A percentile compares a stretch with the other conserved stretches of the same genome.
Evolutionary conservation across 345 rosid species (phyloP).

Genomic region (Salix koriyanagi): DNA sequence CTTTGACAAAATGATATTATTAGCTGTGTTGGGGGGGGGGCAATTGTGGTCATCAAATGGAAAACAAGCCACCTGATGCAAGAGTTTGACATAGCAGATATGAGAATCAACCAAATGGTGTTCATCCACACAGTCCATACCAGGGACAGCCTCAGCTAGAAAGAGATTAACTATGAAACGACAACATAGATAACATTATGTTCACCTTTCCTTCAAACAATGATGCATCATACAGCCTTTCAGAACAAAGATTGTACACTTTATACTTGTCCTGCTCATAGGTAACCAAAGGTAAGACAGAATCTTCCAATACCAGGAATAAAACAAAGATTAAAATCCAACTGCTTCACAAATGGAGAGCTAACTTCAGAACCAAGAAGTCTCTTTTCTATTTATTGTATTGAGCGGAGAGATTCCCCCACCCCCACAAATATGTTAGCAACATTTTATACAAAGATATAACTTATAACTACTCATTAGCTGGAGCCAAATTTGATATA

Average conservation of each 20-base stretch:
- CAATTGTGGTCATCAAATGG: slow-evolving; percentile 90
- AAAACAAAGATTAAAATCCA: neutral
- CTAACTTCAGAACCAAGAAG: neutral
- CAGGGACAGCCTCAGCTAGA: neutral
- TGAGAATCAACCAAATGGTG: slow-evolving; percentile 1
- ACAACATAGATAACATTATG: neutral
- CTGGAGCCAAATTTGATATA: neutral
- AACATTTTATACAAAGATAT: neutral
- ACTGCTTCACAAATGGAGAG: neutral
- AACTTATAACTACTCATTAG: neutral
- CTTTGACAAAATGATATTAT: slow-evolving; percentile 74
- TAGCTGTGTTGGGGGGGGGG: slow-evolving; percentile 86
- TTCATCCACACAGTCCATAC: neutral
- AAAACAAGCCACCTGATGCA: slow-evolving; percentile 76
- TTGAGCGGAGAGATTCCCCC: neutral
- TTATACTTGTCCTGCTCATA: slow-evolving; percentile 70
- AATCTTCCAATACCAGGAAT: neutral
- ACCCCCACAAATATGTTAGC: neutral
- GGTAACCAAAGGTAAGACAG: slow-evolving; percentile 1
- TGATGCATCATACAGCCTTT: slow-evolving; percentile 87
- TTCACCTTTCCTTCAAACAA: slow-evolving; percentile 81
- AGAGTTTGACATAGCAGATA: slow-evolving; percentile 3
- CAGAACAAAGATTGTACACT: slow-evolving; percentile 86
- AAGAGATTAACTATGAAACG: neutral
- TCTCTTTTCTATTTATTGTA: neutral